Evolutionary conservation across 2,329 filamentous ascomycete genomes (phyloP), one percentile per base, ranked within the genome.

Genomic region (Xylariaceae sp.): DNA sequence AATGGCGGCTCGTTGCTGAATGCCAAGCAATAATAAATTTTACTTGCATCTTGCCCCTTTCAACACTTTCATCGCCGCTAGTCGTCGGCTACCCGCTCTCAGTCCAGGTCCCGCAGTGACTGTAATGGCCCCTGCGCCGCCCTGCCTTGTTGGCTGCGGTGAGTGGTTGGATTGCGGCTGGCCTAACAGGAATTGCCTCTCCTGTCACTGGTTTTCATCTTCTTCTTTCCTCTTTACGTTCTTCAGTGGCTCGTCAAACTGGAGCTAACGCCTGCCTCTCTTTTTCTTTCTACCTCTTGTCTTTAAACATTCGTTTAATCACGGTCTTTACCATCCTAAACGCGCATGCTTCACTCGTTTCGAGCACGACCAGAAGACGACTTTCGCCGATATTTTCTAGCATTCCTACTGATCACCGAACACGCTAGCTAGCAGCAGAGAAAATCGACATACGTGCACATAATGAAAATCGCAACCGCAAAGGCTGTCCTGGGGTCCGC

Each of bases 381-480:
- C 37, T 29, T 37, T 21, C 29, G 29, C 32, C 22, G 34, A 27
- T 11, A 23, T 29, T 43, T 50, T 29, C 10, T 40, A 21, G 23
- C 22, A 14, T 19, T n/a, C 42, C 36, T 45, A 42, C 40, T 36
- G 41, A 41, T 47, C 41, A 10, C n/a, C 5, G 20, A 36, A 44
- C 41, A 16, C 41, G 32, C 44, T 41, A 47, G n/a, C 21, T 34
- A 48, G 34, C 6, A 37, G 12, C 12, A 20, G 29, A 25, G 34
- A 48, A 53, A 53, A 48, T 50, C 51, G 22, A 52, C 53, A 48
- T 37, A 45, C 44, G 49, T 45, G 33, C 52, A 38, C 57, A 64
- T 60, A 53, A 83, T 82, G 79, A 82, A 74, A 67, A 59, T 75
- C 62, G 67, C 71, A 45, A 68, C 71, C 47, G 52, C 78, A 49